phyloP scores from a whole-genome alignment of 2,329 filamentous ascomycete genomes.

The Colletotrichum brevisporum region DNA sequence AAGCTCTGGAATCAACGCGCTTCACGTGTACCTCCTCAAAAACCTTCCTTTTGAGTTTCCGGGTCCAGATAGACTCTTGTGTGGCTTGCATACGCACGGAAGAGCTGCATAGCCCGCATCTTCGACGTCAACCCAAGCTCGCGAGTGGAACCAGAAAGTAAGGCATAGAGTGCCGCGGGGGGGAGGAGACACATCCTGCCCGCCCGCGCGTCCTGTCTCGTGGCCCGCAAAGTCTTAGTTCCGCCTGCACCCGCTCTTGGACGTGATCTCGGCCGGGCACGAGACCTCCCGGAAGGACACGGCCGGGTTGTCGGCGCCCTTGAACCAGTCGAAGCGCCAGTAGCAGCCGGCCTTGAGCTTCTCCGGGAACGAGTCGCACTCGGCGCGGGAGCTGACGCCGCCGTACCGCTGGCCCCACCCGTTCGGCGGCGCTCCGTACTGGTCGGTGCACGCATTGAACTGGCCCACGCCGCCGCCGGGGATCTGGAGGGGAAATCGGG shows the following conservation, averaged over 20 bases:
- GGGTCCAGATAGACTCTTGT: background rate
- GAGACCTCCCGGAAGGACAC: constrained; percentile 69
- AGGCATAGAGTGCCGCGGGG: too few relatives aligned
- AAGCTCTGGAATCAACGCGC: background rate
- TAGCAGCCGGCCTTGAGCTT: constrained; percentile 70
- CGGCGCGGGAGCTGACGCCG: constrained; percentile 64
- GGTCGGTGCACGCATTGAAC: constrained; percentile 60
- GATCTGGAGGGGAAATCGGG: constrained; percentile 48
- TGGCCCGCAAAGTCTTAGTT: constrained; percentile 22
- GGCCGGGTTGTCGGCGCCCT: constrained; percentile 69
- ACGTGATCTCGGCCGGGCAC: constrained; percentile 65
- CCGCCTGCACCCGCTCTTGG: constrained; percentile 54
- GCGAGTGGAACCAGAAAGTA: too few relatives aligned
- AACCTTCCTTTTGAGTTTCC: background rate
- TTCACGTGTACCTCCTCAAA: background rate
- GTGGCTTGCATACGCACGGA: background rate
- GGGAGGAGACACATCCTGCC: background rate
- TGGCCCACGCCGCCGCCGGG: constrained; percentile 68
- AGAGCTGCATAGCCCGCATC: background rate
- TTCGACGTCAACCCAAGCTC: too few relatives aligned
- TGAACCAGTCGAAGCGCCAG: constrained; percentile 77
- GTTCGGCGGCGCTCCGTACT: constrained; percentile 60
- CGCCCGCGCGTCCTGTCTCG: background rate
- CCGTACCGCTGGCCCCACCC: constrained; percentile 73
- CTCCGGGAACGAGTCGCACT: constrained; percentile 67